Evolutionary conservation across 805 yeast genomes (phyloP).

Genomic region (Nakazawaea wyomingensis): DNA sequence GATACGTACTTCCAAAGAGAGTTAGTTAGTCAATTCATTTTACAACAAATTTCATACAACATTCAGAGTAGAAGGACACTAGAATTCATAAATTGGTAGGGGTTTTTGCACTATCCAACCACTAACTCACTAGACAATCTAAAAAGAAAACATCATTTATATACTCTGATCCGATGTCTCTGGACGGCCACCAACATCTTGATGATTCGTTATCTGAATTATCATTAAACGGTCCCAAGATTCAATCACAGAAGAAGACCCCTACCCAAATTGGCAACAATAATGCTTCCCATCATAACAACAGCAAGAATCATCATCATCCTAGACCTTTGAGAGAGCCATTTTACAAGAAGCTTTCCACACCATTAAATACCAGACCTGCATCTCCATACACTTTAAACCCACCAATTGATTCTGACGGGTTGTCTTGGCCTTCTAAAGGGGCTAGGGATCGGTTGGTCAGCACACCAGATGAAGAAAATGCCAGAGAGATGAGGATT

Average conservation of each 20-base stretch:
- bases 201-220: constrained; percentile 2
- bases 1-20: no score
- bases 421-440: constrained; percentile 87
- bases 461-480: constrained; percentile 59
- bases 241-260: neutral
- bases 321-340: constrained; percentile 31
- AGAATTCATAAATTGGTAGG: no score
- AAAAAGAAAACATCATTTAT: no score
- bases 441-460: constrained; percentile 81
- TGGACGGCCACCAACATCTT: neutral
- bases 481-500: constrained; percentile 66
- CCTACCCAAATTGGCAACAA: neutral
- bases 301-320: constrained; percentile 5
- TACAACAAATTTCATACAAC: no score
- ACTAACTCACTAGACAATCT: no score
- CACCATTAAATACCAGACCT: constrained; percentile 70
- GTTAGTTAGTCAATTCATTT: no score
- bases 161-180: no score
- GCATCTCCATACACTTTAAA: constrained; percentile 78
- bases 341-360: constrained; percentile 30
- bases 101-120: no score
- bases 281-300: neutral
- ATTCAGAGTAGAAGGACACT: no score
- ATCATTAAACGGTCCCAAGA: neutral
- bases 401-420: constrained; percentile 86